Evolutionary conservation across 2,329 filamentous ascomycete species (phyloP).

Genomic region (Penicillium capsulatum): DNA sequence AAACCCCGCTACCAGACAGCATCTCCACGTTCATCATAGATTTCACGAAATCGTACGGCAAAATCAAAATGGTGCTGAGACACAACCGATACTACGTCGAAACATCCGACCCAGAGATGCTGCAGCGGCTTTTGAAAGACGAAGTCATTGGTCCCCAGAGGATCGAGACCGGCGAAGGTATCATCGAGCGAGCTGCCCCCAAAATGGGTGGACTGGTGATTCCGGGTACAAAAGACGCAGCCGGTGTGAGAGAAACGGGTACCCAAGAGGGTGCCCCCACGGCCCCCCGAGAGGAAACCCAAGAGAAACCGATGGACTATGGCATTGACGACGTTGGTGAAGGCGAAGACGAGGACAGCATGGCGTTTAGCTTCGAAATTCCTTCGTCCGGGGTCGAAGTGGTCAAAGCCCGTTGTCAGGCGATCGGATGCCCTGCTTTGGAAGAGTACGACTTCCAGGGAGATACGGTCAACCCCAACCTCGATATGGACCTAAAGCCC

Average conservation of each 20-base stretch:
- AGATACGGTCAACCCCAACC: constrained; percentile 79
- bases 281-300: constrained; percentile 38
- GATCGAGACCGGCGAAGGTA: constrained; percentile 66
- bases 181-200: constrained; percentile 76
- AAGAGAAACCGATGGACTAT: constrained; percentile 66
- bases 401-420: constrained; percentile 84
- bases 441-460: constrained; percentile 98
- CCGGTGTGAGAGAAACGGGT: constrained; percentile 72
- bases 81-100: constrained; percentile 94
- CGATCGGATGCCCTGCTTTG: constrained; percentile 79
- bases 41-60: constrained; percentile 87
- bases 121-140: constrained; percentile 83
- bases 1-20: constrained; percentile 77
- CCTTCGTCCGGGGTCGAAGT: constrained; percentile 74
- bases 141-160: constrained; percentile 74
- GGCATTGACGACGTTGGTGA: constrained; percentile 71
- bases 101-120: constrained; percentile 78
- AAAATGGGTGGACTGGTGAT: constrained; percentile 87
- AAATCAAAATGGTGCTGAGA: constrained; percentile 90
- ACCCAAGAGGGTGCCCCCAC: constrained; percentile 35
- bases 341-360: constrained; percentile 69
- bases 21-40: constrained; percentile 75
- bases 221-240: constrained; percentile 88
- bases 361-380: constrained; percentile 92
- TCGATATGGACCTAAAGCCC: constrained; percentile 87